Percentiles rank a stretch among this genome's conserved stretches.
These are phyloP conservation scores for Podaxis sp. DNA, from an alignment of 768 basidiomycete species.

Conservation along the genomic window DNA sequence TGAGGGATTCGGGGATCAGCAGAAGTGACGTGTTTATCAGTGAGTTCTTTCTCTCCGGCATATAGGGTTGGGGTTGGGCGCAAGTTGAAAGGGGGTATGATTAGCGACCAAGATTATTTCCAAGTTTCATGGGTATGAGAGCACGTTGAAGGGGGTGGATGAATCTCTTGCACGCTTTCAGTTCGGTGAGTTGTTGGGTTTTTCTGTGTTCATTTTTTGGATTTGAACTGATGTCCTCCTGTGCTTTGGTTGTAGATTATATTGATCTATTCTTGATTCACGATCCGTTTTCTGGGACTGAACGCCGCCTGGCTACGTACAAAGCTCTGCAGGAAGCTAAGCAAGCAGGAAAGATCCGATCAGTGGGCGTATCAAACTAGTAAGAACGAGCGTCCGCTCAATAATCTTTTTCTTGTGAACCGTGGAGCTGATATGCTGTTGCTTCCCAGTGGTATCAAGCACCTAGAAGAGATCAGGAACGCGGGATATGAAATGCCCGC, in stretches of 20 bases:
- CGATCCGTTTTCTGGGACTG: slow-evolving; percentile 59
- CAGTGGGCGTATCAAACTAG: slow-evolving; percentile 86
- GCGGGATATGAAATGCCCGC: slow-evolving; percentile 62
- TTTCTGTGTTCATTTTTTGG: neutral
- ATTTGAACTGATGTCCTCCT: neutral
- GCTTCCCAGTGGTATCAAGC: slow-evolving; percentile 50
- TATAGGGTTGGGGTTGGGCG: neutral
- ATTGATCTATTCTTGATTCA: slow-evolving; percentile 61
- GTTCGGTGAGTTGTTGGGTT: slow-evolving; percentile 42
- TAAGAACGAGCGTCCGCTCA: slow-evolving; percentile 27
- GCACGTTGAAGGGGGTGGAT: slow-evolving; percentile 53
- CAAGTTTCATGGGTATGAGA: slow-evolving; percentile 59
- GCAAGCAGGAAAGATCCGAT: slow-evolving; percentile 58
- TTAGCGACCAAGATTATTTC: slow-evolving; percentile 64
- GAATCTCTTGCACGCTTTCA: slow-evolving; percentile 54
- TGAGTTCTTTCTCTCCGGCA: slow-evolving; percentile 25
- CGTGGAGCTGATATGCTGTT: neutral
- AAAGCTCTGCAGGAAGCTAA: slow-evolving; percentile 63
- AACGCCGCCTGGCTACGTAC: slow-evolving; percentile 66
- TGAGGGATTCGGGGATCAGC: slow-evolving; percentile 49
- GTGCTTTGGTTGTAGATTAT: slow-evolving; percentile 23
- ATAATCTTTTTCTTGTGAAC: neutral
- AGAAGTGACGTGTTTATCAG: slow-evolving; percentile 71
- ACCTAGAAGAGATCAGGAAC: slow-evolving; percentile 67
- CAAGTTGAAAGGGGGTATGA: neutral